Base-by-base conservation (phyloP, 805 yeast species). In the Ogataea sp. region DNA sequence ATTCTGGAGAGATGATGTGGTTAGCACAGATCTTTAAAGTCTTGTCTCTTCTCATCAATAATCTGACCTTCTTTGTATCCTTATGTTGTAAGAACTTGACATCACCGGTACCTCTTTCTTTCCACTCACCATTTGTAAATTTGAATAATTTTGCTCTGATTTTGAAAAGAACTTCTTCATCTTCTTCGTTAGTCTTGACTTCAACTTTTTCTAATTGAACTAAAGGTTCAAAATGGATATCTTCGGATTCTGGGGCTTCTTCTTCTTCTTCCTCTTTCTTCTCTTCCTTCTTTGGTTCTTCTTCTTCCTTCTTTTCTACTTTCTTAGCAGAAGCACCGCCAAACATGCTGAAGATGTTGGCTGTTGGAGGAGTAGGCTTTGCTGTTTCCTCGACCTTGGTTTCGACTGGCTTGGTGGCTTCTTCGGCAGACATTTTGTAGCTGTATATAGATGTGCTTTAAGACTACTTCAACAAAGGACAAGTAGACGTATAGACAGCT, bases 61-160 rank as follows among this genome's bases (percentile, higher is more conserved):
- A 66, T 71, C 98, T 83, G 48, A 85, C 86, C 69, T 87, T 89
- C 43, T 76, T 74, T 43, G 86, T 70, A 45, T 68, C 67, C 65
- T 87, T 88, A 71, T 90, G 96, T 70, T 90, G 73, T 61, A 93
- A 78, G 66, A 93, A 86, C 68, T 93, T 87, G 54, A 88, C 96
- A 59, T 93, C 98, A 58, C 98, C 98, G 27, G 96, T 87, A 55
- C 98, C 98, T 72, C 98, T 85, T 74, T 93, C 98, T 66, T 93
- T 93, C 98, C 98, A 93, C 68, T 93, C 97, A 58, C 81, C 82
- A 39, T 80, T 55, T 44, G 87, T 95, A 71, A 83, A 90, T 67
- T 87, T 83, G 73, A 90, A 93, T 59, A 93, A 73, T 68, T 93
- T 93, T 50, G 98, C 97, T 61, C 98, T 77, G 51, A 85, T 86